These are phyloP conservation scores for Cnidoscolus chayamansa DNA, from an alignment of 441 rosid genomes.

Conservation along the genomic window DNA sequence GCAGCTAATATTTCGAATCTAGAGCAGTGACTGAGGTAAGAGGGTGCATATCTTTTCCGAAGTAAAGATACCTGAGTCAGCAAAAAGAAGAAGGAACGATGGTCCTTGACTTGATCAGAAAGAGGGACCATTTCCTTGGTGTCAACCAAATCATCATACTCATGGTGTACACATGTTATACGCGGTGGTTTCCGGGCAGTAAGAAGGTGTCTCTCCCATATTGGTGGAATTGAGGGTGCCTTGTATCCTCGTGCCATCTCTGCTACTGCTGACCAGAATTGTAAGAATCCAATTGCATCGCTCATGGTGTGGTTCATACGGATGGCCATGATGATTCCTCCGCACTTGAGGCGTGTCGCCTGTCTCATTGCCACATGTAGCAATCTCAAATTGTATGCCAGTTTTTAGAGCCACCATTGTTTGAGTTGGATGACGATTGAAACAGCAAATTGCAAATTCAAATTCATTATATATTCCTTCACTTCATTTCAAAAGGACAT, in stretches of 20 bases:
- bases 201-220: slow-evolving; percentile 45
- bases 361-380: slow-evolving; percentile 1
- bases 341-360: slow-evolving; percentile 45
- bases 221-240: slow-evolving; percentile 30
- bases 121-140: slow-evolving; percentile 4
- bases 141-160: slow-evolving; percentile 29
- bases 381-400: too few relatives aligned
- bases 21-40: slow-evolving; percentile 26
- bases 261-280: slow-evolving; percentile 30
- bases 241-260: slow-evolving; percentile 36
- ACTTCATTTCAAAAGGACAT: too few relatives aligned
- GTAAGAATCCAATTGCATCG: slow-evolving; percentile 38
- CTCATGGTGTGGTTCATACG: slow-evolving; percentile 45
- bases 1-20: slow-evolving; percentile 42
- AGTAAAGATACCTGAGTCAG: slow-evolving; percentile 29
- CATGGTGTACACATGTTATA: slow-evolving; percentile 36
- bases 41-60: slow-evolving; percentile 21
- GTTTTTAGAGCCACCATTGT: too few relatives aligned
- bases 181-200: slow-evolving; percentile 30
- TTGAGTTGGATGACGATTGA: too few relatives aligned
- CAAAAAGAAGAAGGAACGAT: slow-evolving; percentile 45
- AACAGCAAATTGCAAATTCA: too few relatives aligned
- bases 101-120: slow-evolving; percentile 23
- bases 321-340: slow-evolving; percentile 41
- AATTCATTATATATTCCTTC: too few relatives aligned